Evolutionary conservation across 2,329 filamentous ascomycete species (phyloP), one percentile per base, ranked within the genome.

Genomic region (Colletotrichum phormii): DNA sequence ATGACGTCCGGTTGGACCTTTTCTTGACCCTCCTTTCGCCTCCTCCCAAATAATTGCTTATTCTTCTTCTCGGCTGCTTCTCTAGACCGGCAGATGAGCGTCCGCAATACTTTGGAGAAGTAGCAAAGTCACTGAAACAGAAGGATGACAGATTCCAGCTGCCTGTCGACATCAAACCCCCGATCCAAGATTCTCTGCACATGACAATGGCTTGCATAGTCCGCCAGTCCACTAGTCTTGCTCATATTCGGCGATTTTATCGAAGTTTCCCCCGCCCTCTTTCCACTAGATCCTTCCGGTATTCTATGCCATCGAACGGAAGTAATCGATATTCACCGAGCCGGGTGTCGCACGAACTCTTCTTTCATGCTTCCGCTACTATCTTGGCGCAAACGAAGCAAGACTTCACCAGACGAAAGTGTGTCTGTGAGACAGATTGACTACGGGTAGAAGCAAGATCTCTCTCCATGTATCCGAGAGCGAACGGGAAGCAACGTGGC

Each of bases 401-500:
- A 11, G 24, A 26, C 35, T 22, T 15, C 53, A 42, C 46, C 42
- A 37, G 42, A 60, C 24, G 42, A 59, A 18, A 24, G 15, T 12
- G 24, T 18, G 64, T 61, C 64, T 54, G 64, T 24, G 69, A 49
- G 64, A 42, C 8, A 26, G 31, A 31, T 53, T 8, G 11, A 51
- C 18, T 24, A 31, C 31, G 29, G 22, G 6, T 12, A 29, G 22
- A 61, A 46, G 13, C 46, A 62, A 18, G 18, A 51, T 62, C 13
- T 26, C n/a, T 24, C 18, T 46, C 42, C 42, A 49, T 49, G 26
- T 51, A 51, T 33, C 60, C 60, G 60, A 62, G 35, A 22, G 35
- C 24, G 22, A 54, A 54, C 49, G 51, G 51, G 69, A 67, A 58
- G 68, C 63, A 66, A 71, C 64, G 68, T 67, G 59, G 42, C 18